A percentile compares a stretch with the other conserved stretches of the same genome.
Evolutionary conservation across 2,329 filamentous ascomycete species (phyloP).

Genomic region (Aphanocladium album): DNA sequence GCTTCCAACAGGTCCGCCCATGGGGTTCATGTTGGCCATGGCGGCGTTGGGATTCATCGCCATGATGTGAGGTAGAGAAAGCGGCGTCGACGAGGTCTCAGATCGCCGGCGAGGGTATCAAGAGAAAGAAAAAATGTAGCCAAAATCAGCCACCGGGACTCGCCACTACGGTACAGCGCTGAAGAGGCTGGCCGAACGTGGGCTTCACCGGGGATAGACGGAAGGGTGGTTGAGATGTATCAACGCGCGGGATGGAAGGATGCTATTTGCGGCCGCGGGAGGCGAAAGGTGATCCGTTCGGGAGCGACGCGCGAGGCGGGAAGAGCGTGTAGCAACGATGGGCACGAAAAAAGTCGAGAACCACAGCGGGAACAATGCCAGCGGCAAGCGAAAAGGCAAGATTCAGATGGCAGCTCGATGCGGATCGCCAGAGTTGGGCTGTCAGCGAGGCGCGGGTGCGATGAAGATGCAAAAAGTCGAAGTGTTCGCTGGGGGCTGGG

Average conservation of each 20-base stretch:
- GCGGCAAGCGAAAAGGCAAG: background rate
- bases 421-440: background rate
- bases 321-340: background rate
- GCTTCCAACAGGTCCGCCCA: constrained; percentile 62
- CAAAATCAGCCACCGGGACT: constrained; percentile 28
- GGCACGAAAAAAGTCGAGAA: background rate
- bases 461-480: constrained; percentile 8
- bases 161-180: constrained; percentile 30
- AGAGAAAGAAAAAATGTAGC: constrained; percentile 20
- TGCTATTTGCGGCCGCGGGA: background rate
- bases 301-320: constrained; percentile 1
- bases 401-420: background rate
- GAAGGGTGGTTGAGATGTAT: background rate
- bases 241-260: background rate
- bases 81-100: background rate
- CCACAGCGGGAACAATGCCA: background rate
- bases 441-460: background rate
- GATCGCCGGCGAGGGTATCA: constrained; percentile 13
- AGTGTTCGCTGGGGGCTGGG: constrained; percentile 9
- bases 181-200: constrained; percentile 27
- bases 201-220: constrained; percentile 22
- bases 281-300: background rate
- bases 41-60: constrained; percentile 56
- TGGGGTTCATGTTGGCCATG: constrained; percentile 66
- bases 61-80: constrained; percentile 17